Conservation (phyloP, 108 stramenopile species). For the Ochromonas danica region DNA sequence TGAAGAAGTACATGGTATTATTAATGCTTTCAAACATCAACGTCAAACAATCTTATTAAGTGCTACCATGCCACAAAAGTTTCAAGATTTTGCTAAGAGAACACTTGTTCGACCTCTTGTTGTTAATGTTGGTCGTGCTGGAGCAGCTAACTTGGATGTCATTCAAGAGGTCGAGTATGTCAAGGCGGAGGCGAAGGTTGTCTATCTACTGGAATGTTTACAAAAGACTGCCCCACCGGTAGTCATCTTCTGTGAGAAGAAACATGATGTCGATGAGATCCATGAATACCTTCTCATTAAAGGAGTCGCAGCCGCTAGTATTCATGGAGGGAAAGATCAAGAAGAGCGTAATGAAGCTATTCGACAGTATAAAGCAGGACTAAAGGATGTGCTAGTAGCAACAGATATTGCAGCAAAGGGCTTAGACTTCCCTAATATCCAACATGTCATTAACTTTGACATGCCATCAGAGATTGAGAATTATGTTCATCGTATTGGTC, state of each 20-base stretch:
- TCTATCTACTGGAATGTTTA: slow-evolving; percentile 89
- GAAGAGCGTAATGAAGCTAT: slow-evolving; percentile 96
- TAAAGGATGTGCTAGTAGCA: slow-evolving; percentile 93
- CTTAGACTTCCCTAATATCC: slow-evolving; percentile 93
- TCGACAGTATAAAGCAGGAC: slow-evolving; percentile 73
- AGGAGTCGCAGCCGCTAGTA: slow-evolving; percentile 92
- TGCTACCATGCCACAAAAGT: slow-evolving; percentile 98
- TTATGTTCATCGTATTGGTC: slow-evolving; percentile 86
- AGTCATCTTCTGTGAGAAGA: slow-evolving; percentile 91
- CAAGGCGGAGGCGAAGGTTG: slow-evolving; percentile 94
- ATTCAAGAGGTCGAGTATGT: slow-evolving; percentile 99
- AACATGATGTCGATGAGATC: slow-evolving; percentile 96
- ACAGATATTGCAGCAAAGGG: slow-evolving; percentile 99
- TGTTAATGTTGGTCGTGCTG: slow-evolving; percentile 95
- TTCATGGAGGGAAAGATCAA: slow-evolving; percentile 99
- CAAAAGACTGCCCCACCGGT: slow-evolving; percentile 98
- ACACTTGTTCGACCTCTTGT: slow-evolving; percentile 88
- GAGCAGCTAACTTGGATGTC: slow-evolving; percentile 97
- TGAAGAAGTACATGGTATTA: slow-evolving; percentile 86
- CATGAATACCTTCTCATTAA: slow-evolving; percentile 96
- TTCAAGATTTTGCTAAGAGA: slow-evolving; percentile 94
- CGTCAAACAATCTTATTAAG: slow-evolving; percentile 92
- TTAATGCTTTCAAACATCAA: slow-evolving; percentile 94
- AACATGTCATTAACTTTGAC: slow-evolving; percentile 99
- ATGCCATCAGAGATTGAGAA: slow-evolving; percentile 99